phyloP scores from a whole-genome alignment of 1,284 basidiomycete species.

The Puccinia novopanici region DNA sequence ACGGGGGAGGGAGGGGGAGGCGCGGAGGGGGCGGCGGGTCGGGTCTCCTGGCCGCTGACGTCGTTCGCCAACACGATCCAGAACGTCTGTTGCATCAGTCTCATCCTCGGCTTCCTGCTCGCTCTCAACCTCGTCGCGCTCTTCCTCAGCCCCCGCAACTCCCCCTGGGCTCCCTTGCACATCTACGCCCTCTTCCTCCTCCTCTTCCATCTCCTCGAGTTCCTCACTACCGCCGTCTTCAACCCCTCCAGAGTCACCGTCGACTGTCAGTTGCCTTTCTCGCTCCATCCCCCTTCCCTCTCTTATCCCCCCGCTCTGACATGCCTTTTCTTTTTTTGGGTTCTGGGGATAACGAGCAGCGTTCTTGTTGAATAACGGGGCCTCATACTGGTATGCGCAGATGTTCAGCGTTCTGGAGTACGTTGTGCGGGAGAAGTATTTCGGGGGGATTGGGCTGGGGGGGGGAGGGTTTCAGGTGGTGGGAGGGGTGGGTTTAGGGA shows the following conservation, averaged over 20 bases:
- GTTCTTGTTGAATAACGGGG: constrained; percentile 44
- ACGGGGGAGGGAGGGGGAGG: not conserved
- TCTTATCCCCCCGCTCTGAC: not conserved
- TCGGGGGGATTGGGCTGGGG: not conserved
- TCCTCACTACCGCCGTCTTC: constrained; percentile 45
- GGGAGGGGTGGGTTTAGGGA: not conserved
- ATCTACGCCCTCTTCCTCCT: constrained; percentile 14
- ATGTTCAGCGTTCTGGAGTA: constrained; percentile 2
- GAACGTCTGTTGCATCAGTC: constrained; percentile 29
- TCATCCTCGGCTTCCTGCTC: constrained; percentile 38
- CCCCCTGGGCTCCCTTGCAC: not conserved
- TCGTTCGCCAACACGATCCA: constrained; percentile 48
- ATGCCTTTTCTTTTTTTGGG: no score
- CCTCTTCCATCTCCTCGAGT: constrained; percentile 45
- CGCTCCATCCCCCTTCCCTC: not conserved
- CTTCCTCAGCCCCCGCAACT: not conserved
- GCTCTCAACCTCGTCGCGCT: not conserved
- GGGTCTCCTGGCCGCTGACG: constrained; percentile 28
- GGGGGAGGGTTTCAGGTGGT: not conserved
- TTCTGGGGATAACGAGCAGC: no score
- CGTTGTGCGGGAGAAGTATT: not conserved
- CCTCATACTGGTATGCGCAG: constrained; percentile 35
- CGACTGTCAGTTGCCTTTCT: constrained; percentile 10
- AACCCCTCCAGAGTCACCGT: constrained; percentile 45
- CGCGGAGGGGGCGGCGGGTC: not conserved